Evolutionary conservation across 768 basidiomycete species (phyloP).

Genomic region (Lentinus tigrinus): DNA sequence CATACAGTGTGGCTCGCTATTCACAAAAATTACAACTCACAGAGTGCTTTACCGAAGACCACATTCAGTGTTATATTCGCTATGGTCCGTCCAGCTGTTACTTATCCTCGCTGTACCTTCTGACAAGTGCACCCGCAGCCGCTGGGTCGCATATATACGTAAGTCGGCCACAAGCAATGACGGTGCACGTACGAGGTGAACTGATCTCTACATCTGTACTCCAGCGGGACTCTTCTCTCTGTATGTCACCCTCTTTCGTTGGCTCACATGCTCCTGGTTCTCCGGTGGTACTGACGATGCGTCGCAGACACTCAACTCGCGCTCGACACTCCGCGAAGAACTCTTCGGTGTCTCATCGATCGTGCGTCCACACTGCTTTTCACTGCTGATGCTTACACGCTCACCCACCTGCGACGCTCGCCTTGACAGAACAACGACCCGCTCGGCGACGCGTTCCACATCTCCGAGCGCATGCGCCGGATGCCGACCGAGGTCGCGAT

Average conservation of each 20-base stretch:
- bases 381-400: not conserved
- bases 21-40: no score
- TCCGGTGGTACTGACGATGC: not conserved
- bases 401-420: not conserved
- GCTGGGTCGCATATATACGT: constrained; percentile 3
- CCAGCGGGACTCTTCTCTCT: not conserved
- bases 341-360: not conserved
- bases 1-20: not conserved
- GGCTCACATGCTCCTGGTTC: no score
- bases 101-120: no score
- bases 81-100: constrained; percentile 1
- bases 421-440: not conserved
- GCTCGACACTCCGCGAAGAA: constrained; percentile 9
- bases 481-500: constrained; percentile 2
- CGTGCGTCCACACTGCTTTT: not conserved
- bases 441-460: not conserved
- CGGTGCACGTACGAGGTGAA: not conserved
- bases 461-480: not conserved
- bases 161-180: not conserved
- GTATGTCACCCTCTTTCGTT: not conserved
- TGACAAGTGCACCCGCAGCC: not conserved
- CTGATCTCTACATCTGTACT: not conserved
- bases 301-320: constrained; percentile 5
- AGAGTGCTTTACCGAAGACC: not conserved
- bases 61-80: constrained; percentile 1